Base-by-base conservation (phyloP, 2,329 filamentous ascomycete genomes). In the Venturiaceae sp. region DNA sequence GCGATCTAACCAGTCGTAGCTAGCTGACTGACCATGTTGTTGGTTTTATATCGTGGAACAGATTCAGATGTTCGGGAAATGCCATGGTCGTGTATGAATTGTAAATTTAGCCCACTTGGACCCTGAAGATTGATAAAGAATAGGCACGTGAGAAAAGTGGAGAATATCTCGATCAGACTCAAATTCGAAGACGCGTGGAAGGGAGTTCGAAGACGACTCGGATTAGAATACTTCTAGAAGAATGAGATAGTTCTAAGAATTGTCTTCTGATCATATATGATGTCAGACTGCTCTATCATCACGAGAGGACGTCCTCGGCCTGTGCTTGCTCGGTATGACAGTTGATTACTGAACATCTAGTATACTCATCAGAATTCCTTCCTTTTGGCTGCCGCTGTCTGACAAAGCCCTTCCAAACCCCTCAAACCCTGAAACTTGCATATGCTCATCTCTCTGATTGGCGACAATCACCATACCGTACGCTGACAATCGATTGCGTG, bases 231-330 rank as follows among this genome's bases (percentile, higher is more conserved):
- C 21, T 23, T 26, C 41, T n/a, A n/a, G n/a, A n/a, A n/a, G n/a
- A n/a, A n/a, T n/a, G n/a, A n/a, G n/a, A n/a, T n/a, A n/a, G n/a
- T 46, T 46, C 41, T 13, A 26, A 23, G 26, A 46, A 11, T 13
- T 39, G 21, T 19, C 11, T 5, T 16, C 30, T 50, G 30, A 28
- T 28, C 13, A 16, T 26, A 30, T 2, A 30, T 30, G 21, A 30
- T 50, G 44, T 50, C 44, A 50, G 44, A 30, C 44, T 50, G 44
- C 44, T 50, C 44, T 30, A 50, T 50, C 44, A 50, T 50, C 44
- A 50, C 44, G 23, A 32, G 44, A n/a, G 9, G 16, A 19, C 16
- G 5, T 30, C 44, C 11, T 30, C 23, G 23, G 23, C 16, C 39
- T 26, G 39, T 44, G 39, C 39, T 9, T 8, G 39, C n/a, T n/a